Conservation (phyloP, 306 rosid species). For the Albizia julibrissin region DNA sequence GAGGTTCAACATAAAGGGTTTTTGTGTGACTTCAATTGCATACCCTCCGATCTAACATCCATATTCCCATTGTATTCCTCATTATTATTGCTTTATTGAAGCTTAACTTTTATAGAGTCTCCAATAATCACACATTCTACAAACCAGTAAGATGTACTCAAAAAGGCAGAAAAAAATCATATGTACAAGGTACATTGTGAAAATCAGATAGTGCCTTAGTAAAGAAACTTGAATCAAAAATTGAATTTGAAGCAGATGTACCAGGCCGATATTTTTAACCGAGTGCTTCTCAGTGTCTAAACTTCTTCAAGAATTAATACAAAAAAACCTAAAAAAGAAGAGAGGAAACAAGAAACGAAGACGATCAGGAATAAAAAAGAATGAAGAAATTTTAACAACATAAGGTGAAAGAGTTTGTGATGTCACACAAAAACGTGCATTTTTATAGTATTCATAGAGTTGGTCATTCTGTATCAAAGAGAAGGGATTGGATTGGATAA, state of each 20-base stretch:
- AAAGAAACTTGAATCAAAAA: constrained; percentile 36
- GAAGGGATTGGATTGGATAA: too few relatives aligned
- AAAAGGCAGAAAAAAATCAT: background rate
- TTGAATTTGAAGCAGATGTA: constrained; percentile 23
- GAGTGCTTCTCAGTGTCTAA: constrained; percentile 24
- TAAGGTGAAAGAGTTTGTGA: too few relatives aligned
- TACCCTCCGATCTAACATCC: constrained; percentile 88
- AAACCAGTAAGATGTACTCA: constrained; percentile 5
- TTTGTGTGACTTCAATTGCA: constrained; percentile 44
- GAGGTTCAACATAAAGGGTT: too few relatives aligned
- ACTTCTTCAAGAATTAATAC: constrained; percentile 18
- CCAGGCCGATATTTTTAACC: constrained; percentile 2
- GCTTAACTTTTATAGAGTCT: constrained; percentile 35
- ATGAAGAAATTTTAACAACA: constrained; percentile 38
- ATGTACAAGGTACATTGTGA: constrained; percentile 27
- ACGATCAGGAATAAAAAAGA: constrained; percentile 10
- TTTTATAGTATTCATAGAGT: too few relatives aligned
- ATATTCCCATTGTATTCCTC: constrained; percentile 63
- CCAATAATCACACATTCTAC: constrained; percentile 19
- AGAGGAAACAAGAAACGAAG: constrained; percentile 1
- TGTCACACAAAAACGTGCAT: too few relatives aligned
- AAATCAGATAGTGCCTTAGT: background rate
- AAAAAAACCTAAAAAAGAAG: background rate
- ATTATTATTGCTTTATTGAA: constrained; percentile 81
- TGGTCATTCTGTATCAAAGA: too few relatives aligned